Percentiles rank a stretch among this genome's conserved stretches.
phyloP scores from a whole-genome alignment of 2,329 filamentous ascomycete genomes.

The Fusarium citri region DNA sequence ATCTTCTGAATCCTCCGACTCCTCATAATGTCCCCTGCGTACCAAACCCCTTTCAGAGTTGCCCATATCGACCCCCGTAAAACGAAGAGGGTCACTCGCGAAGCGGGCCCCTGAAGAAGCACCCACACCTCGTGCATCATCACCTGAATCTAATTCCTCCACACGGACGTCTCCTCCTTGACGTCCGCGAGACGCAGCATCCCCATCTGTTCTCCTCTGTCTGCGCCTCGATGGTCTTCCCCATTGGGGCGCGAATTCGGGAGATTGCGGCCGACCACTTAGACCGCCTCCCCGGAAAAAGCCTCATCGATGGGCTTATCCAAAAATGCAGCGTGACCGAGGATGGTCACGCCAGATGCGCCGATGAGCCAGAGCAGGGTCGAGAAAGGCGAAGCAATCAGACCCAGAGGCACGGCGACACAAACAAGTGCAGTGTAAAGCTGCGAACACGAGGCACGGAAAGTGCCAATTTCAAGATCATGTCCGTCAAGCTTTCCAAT shows the following conservation, averaged over 20 bases:
- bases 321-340: slow-evolving; percentile 95
- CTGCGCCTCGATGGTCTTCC: slow-evolving; percentile 98
- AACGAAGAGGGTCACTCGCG: slow-evolving; percentile 69
- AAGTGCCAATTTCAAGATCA: slow-evolving; percentile 86
- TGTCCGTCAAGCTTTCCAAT: slow-evolving; percentile 91
- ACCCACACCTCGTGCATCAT: slow-evolving; percentile 67
- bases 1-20: slow-evolving; percentile 49
- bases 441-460: slow-evolving; percentile 88
- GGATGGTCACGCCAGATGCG: slow-evolving; percentile 90
- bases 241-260: slow-evolving; percentile 91
- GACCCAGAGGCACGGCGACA: slow-evolving; percentile 83
- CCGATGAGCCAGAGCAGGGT: slow-evolving; percentile 96
- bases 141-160: slow-evolving; percentile 75
- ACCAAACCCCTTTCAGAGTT: slow-evolving; percentile 52
- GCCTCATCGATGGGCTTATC: slow-evolving; percentile 99
- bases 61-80: slow-evolving; percentile 70
- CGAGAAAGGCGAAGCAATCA: slow-evolving; percentile 85
- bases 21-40: slow-evolving; percentile 53
- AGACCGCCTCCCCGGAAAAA: slow-evolving; percentile 99
- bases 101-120: slow-evolving; percentile 62
- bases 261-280: slow-evolving; percentile 99
- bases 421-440: slow-evolving; percentile 90
- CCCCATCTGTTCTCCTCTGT: slow-evolving; percentile 70
- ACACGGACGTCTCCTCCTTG: slow-evolving; percentile 59
- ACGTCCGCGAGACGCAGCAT: slow-evolving; percentile 54